Conservation (phyloP, 2,329 filamentous ascomycete species). For the Aspergillus sp. region DNA sequence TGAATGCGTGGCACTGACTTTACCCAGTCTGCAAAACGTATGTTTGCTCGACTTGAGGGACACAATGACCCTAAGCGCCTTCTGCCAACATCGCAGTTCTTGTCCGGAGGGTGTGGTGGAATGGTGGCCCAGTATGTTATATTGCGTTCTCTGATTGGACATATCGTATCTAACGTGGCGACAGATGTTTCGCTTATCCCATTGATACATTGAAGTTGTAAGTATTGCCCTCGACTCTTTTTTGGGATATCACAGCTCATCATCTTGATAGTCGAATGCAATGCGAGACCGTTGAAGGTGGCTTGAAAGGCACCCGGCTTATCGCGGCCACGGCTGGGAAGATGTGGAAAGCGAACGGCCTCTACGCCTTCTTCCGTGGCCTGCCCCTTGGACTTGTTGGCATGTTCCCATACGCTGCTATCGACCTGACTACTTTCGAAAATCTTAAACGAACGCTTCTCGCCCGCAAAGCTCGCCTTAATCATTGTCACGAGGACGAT, state of each 20-base stretch:
- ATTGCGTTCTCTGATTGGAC: no score
- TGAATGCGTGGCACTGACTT: slow-evolving; percentile 9
- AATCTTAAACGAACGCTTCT: slow-evolving; percentile 75
- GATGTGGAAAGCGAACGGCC: slow-evolving; percentile 74
- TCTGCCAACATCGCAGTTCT: slow-evolving; percentile 79
- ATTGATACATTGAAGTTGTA: slow-evolving; percentile 66
- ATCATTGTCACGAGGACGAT: slow-evolving; percentile 76
- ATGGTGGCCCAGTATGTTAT: slow-evolving; percentile 79
- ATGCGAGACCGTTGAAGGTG: slow-evolving; percentile 85
- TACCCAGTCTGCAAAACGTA: slow-evolving; percentile 71
- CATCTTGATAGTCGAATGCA: slow-evolving; percentile 67
- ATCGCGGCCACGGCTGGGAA: slow-evolving; percentile 78
- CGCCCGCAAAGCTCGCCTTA: slow-evolving; percentile 61
- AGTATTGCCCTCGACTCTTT: slow-evolving; percentile 18
- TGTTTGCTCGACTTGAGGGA: slow-evolving; percentile 80
- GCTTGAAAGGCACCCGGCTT: slow-evolving; percentile 75
- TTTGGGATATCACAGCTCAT: slow-evolving; percentile 4
- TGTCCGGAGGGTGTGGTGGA: slow-evolving; percentile 84
- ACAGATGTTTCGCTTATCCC: slow-evolving; percentile 84
- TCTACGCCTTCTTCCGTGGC: slow-evolving; percentile 80
- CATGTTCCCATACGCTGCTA: slow-evolving; percentile 97
- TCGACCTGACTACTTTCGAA: slow-evolving; percentile 94
- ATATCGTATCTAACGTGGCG: no score
- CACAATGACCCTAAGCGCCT: slow-evolving; percentile 77
- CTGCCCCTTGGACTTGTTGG: slow-evolving; percentile 89